Evolutionary conservation across 1,284 basidiomycete genomes (phyloP), one percentile per base, ranked within the genome.

Genomic region (Trichosporon sp.): DNA sequence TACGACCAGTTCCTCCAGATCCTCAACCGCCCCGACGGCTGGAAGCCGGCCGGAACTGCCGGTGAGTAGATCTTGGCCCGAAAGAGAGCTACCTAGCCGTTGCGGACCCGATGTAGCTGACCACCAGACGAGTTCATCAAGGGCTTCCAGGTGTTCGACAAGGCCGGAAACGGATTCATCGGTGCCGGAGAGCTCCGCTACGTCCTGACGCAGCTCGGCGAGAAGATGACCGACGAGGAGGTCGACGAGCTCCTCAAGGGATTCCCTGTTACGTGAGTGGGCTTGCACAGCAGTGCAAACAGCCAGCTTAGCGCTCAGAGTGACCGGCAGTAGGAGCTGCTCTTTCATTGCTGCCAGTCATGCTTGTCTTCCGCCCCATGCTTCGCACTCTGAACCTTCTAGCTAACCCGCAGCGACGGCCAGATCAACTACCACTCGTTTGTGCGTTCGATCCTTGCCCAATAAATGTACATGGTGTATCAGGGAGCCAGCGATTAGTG

Each of bases 91-190:
- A 37, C 35, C 26, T 26, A 26, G 26, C 26, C 2, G 26, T 26
- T 26, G 35, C 35, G 8, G 5, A 37, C 35, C 8, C 35, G 35
- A 37, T 37, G 5, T 37, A 26, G 64, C 68, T 69, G 12, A 70
- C 51, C 12, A n/a, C 12, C 83, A 96, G 96, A 98, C 87, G 96
- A 99, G 83, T 99, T 98, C 86, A 94, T 98, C 80, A 94, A 96
- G 70, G 97, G 96, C 8, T 99, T 99, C 89, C 96, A 98, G 81
- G 96, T 99, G 19, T 99, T 99, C 77, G 96, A 98, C 85, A 98
- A 98, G 86, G 95, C 97, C 75, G 94, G 94, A 59, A 97, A 97
- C 78, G 96, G 96, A 0, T 94, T 92, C 86, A 98, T 98, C 79
- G 94, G 94, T 68, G 94, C 92, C 32, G 95, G 95, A 67, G 88